Conservation (phyloP, 495 filamentous ascomycete genomes). For the Daldinia vernicosa region DNA sequence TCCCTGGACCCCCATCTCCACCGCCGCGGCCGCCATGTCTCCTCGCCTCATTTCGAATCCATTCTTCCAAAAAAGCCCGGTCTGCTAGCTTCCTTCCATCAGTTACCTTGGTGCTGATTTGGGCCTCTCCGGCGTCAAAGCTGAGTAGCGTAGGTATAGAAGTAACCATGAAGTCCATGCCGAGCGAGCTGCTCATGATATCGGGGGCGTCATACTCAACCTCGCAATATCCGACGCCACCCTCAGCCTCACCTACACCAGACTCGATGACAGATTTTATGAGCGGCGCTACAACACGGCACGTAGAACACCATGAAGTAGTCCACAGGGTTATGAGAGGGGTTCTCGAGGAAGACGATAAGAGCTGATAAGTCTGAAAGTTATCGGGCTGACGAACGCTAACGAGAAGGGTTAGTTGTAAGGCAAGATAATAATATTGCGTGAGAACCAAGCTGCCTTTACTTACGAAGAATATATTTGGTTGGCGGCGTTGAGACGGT, state of each 20-base stretch:
- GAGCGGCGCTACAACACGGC: constrained; percentile 63
- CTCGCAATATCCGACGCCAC: constrained; percentile 67
- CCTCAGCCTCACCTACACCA: constrained; percentile 65
- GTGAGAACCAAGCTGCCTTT: not conserved
- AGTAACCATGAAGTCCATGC: constrained; percentile 67
- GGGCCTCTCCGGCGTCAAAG: constrained; percentile 69
- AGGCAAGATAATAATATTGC: not conserved
- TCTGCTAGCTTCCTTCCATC: constrained; percentile 64
- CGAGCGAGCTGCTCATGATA: constrained; percentile 62
- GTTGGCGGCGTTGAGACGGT: constrained; percentile 46
- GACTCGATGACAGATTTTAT: constrained; percentile 62
- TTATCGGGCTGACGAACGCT: constrained; percentile 68
- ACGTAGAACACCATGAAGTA: constrained; percentile 70
- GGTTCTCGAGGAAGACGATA: constrained; percentile 64
- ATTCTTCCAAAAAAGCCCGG: constrained; percentile 63
- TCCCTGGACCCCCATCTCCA: constrained; percentile 47
- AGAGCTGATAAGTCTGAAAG: constrained; percentile 66
- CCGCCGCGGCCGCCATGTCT: constrained; percentile 58
- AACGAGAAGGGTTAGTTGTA: constrained; percentile 12
- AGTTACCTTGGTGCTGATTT: constrained; percentile 62
- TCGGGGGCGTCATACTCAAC: constrained; percentile 71
- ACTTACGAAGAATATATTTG: constrained; percentile 59
- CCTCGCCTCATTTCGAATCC: constrained; percentile 67
- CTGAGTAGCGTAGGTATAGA: constrained; percentile 72
- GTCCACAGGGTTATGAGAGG: constrained; percentile 77